phyloP scores from a whole-genome alignment of 2,329 filamentous ascomycete genomes.

The Aspergillus sp. region DNA sequence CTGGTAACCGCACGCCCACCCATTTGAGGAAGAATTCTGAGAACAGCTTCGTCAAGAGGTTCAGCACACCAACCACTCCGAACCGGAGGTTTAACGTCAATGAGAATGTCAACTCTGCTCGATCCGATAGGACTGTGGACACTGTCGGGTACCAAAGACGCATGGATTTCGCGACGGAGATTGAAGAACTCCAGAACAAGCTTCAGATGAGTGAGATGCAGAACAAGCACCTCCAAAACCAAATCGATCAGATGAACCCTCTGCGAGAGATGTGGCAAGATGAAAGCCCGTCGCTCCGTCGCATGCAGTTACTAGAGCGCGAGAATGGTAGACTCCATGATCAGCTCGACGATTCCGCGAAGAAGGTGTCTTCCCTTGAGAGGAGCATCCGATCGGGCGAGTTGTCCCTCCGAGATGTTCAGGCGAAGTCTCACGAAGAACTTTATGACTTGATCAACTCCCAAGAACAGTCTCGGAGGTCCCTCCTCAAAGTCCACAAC shows the following conservation, averaged over 20 bases:
- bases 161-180: conserved; percentile 85
- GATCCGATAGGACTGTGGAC: conserved; percentile 83
- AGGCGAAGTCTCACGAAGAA: conserved; percentile 91
- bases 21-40: conserved; percentile 63
- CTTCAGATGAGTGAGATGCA: conserved; percentile 94
- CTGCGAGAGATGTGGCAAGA: conserved; percentile 63
- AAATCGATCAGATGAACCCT: conserved; percentile 70
- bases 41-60: conserved; percentile 54
- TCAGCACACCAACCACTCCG: conserved; percentile 76
- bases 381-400: conserved; percentile 83
- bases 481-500: conserved; percentile 80
- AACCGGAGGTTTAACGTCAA: conserved; percentile 68
- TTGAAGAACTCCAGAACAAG: conserved; percentile 91
- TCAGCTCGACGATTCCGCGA: conserved; percentile 88
- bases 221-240: conserved; percentile 86
- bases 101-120: conserved; percentile 65
- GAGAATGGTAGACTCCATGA: conserved; percentile 90
- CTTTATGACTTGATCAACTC: conserved; percentile 88
- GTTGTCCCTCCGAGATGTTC: conserved; percentile 83
- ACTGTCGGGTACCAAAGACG: conserved; percentile 80
- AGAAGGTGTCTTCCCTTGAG: conserved; percentile 87
- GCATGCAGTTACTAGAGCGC: conserved; percentile 87
- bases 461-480: conserved; percentile 84
- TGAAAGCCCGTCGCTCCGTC: conserved; percentile 73
- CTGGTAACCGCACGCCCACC: conserved; percentile 70